Conservation (phyloP, 371 early-diverging fungal genomes). For the Umbelopsis sp. region DNA sequence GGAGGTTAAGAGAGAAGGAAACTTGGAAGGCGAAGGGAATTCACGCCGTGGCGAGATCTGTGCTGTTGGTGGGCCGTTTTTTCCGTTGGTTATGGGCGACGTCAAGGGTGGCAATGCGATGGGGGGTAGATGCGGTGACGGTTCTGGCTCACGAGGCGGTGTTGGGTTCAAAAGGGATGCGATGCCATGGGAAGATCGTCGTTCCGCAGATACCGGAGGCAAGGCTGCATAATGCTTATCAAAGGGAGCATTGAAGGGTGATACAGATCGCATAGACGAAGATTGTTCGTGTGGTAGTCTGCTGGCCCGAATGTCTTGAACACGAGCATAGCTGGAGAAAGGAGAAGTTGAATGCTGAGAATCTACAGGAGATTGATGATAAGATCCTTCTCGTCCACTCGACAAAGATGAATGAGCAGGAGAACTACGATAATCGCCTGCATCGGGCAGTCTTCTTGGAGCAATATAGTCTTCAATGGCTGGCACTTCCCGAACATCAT, state of each 20-base stretch:
- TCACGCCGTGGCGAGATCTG: constrained; percentile 2
- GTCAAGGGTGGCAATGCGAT: constrained; percentile 30
- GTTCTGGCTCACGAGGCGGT: constrained; percentile 24
- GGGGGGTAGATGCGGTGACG: constrained; percentile 23
- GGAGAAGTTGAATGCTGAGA: constrained; percentile 18
- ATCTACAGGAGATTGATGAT: constrained; percentile 16
- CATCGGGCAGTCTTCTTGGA: constrained; percentile 30
- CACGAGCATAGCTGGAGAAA: constrained; percentile 27
- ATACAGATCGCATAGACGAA: constrained; percentile 2
- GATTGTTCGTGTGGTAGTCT: constrained; percentile 12
- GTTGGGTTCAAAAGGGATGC: constrained; percentile 34
- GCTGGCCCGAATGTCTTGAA: constrained; percentile 22
- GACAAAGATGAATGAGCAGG: background rate
- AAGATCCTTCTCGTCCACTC: constrained; percentile 14
- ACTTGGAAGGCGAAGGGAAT: background rate
- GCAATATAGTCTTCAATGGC: constrained; percentile 47
- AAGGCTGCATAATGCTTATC: constrained; percentile 22
- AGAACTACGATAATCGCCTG: constrained; percentile 12
- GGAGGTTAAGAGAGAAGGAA: constrained; percentile 8
- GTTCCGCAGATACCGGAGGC: constrained; percentile 29
- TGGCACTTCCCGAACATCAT: constrained; percentile 28
- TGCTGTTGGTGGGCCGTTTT: background rate
- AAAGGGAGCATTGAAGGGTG: constrained; percentile 12
- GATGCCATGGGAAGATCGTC: constrained; percentile 25
- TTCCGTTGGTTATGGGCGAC: background rate